Percentiles rank a stretch among this genome's conserved stretches.
These are phyloP conservation scores for Cordyceps cicadae DNA, from an alignment of 2,329 filamentous ascomycete genomes.

Conservation along the genomic window DNA sequence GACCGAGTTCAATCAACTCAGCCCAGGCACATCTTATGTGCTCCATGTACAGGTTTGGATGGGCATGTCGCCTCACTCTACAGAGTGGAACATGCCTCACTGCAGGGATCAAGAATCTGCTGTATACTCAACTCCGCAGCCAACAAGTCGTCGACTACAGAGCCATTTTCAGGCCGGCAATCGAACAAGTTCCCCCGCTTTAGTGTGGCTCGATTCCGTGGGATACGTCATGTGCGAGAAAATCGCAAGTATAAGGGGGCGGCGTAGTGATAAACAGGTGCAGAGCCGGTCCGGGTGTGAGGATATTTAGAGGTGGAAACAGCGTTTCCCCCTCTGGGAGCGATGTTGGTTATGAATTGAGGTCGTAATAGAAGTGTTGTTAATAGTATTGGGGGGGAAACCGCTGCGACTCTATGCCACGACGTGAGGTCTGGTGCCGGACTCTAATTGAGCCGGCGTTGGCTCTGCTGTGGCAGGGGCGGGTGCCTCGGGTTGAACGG, in stretches of 20 bases:
- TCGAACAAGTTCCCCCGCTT: background rate
- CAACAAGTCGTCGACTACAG: background rate
- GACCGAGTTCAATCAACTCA: background rate
- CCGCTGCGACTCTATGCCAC: background rate
- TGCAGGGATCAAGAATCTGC: background rate
- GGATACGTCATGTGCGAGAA: background rate
- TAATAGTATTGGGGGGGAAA: background rate
- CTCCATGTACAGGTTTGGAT: background rate
- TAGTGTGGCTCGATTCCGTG: background rate
- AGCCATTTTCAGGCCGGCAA: background rate
- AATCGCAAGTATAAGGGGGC: background rate
- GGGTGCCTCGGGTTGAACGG: slow-evolving; percentile 13
- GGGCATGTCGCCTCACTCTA: background rate
- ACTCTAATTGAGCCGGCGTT: slow-evolving; percentile 41
- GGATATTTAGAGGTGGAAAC: background rate
- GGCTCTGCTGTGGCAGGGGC: slow-evolving; percentile 18
- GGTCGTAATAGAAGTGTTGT: background rate
- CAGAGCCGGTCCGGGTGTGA: background rate
- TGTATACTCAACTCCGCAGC: background rate
- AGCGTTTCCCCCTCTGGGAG: background rate
- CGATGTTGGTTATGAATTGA: background rate
- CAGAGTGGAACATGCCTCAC: background rate
- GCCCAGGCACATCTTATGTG: background rate
- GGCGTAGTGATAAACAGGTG: background rate
- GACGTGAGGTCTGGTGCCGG: slow-evolving; percentile 22